phyloP scores from a whole-genome alignment of 2,329 filamentous ascomycete species.

The Aspergillus vadensis region DNA sequence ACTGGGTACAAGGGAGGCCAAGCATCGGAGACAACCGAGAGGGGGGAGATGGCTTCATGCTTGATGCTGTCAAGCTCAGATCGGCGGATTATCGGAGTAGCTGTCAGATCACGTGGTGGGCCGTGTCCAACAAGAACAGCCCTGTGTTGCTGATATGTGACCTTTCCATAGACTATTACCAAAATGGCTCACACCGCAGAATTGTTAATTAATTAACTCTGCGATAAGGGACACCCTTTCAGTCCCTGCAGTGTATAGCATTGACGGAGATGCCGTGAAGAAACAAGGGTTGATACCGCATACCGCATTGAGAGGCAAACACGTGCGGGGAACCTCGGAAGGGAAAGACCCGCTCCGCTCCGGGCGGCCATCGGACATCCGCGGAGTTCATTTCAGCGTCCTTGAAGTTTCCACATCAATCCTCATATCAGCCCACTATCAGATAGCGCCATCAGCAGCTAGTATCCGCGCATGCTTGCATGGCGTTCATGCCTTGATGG shows the following conservation, averaged over 20 bases:
- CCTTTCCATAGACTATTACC: too few relatives aligned
- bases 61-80: slow-evolving; percentile 8
- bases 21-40: neutral
- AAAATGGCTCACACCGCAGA: too few relatives aligned
- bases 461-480: neutral
- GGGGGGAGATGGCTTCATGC: neutral
- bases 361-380: neutral
- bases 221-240: neutral
- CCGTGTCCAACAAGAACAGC: neutral
- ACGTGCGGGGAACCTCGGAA: neutral
- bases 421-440: neutral
- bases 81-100: neutral
- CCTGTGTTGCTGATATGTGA: neutral
- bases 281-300: neutral
- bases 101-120: neutral
- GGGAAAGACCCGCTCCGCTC: neutral
- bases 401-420: neutral
- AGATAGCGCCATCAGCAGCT: neutral
- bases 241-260: neutral
- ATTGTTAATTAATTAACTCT: too few relatives aligned
- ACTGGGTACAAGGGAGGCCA: neutral
- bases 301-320: neutral
- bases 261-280: neutral
- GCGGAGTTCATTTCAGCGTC: neutral
- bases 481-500: neutral